phyloP scores from a whole-genome alignment of 2,329 filamentous ascomycete genomes.

The Xylariaceae sp. region DNA sequence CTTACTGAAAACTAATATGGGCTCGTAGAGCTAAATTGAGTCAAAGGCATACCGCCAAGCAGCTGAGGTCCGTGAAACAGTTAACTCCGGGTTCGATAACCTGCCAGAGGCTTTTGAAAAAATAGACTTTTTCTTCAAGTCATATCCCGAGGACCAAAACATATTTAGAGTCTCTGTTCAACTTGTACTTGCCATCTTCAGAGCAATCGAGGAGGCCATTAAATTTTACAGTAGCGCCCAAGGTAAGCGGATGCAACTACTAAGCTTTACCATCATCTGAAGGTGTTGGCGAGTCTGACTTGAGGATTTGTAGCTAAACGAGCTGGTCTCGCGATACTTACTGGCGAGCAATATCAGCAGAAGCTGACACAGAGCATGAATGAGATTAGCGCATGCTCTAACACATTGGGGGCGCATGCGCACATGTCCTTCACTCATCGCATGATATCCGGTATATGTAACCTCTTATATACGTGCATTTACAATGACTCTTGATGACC shows the following conservation, averaged over 20 bases:
- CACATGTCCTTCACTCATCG: background rate
- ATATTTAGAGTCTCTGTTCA: slow-evolving; percentile 1
- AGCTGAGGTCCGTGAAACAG: slow-evolving; percentile 8
- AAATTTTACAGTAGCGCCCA: slow-evolving; percentile 15
- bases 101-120: slow-evolving; percentile 13
- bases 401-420: too few species aligned
- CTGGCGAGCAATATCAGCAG: slow-evolving; percentile 10
- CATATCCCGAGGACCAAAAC: slow-evolving; percentile 2
- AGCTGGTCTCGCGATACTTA: slow-evolving; percentile 1
- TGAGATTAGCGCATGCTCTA: slow-evolving; percentile 1
- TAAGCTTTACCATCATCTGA: too few species aligned
- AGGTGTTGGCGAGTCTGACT: background rate
- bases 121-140: slow-evolving; percentile 14
- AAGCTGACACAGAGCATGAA: background rate
- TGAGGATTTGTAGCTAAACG: background rate
- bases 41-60: slow-evolving; percentile 16
- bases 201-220: slow-evolving; percentile 13
- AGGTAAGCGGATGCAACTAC: slow-evolving; percentile 5
- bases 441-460: background rate
- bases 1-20: background rate
- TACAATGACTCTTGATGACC: background rate
- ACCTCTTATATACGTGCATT: too few species aligned
- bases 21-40: background rate
- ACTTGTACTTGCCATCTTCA: slow-evolving; percentile 13
- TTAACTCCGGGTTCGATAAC: slow-evolving; percentile 15